Base-by-base conservation (phyloP, 345 rosid genomes). In the Ricinus communis region DNA sequence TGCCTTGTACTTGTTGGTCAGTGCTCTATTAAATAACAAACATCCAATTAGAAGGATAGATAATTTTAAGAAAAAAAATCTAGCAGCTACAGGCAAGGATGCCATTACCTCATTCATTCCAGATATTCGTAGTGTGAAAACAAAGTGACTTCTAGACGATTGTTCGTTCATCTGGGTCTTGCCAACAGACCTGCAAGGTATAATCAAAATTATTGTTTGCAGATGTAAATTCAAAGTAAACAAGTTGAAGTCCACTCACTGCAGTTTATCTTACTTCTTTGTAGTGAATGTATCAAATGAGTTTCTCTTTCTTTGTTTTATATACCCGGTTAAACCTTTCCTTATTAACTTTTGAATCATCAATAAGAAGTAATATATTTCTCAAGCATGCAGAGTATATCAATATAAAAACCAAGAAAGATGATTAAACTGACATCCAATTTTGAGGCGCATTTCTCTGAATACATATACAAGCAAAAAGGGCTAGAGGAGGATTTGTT, bases 81-180 rank as follows among this genome's bases (percentile, higher is more conserved):
- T 43, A 4, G 47, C 12, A 38, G 5, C n/a, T 22, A 53, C 28
- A 68, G 27, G 31, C 45, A 15, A 11, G 5, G 55, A 13, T 43
- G 59, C 1, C 5, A 1, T 22, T 86, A 92, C 99, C 97, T 90
- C 97, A 46, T 95, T 95, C 55, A 79, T 79, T 69, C 99, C 99
- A 62, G 88, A 82, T 80, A 95, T 92, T 66, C 84, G 80, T 78
- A 95, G 74, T 4, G 97, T 92, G 88, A 95, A 95, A 76, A 95
- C 96, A 25, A 92, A 88, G 73, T 95, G 99, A 79, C 99, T 92
- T 85, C 97, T 89, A 8, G 99, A 95, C 52, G 99, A 95, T 55
- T 95, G 97, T 76, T 92, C 99, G 1, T 95, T 95, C 96, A 95
- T 88, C 50, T 90, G 93, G 0, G 99, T 95, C 81, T 88, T 95